Evolutionary conservation across 768 basidiomycete genomes (phyloP).

Genomic region (Tricholoma matsutake): DNA sequence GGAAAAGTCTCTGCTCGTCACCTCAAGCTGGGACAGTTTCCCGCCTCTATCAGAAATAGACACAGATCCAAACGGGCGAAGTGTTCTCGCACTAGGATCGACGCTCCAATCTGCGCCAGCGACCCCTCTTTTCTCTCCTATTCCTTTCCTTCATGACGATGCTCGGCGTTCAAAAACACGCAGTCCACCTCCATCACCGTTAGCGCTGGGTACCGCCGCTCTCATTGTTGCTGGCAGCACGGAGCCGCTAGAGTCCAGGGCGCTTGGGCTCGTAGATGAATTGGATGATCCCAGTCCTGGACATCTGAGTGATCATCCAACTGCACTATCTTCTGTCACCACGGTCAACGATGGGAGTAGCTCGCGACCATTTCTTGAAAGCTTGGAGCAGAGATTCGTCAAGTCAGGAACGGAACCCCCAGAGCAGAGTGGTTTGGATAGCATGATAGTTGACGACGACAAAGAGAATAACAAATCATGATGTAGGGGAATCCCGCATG

Average conservation of each 20-base stretch:
- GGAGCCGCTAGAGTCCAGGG: conserved; percentile 44
- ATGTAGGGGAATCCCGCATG: conserved; percentile 11
- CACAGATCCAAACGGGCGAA: conserved; percentile 34
- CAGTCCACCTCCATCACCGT: conserved; percentile 76
- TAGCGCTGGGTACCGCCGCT: conserved; percentile 45
- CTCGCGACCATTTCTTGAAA: conserved; percentile 50
- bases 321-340: conserved; percentile 64
- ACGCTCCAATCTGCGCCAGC: conserved; percentile 56
- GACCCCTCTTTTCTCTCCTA: conserved; percentile 85
- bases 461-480: conserved; percentile 43
- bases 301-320: conserved; percentile 80
- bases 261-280: conserved; percentile 79
- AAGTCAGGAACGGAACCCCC: conserved; percentile 38
- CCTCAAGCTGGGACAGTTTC: conserved; percentile 75
- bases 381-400: conserved; percentile 62
- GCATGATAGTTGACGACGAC: conserved; percentile 54
- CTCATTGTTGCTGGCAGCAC: conserved; percentile 26
- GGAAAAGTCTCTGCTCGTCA: conserved; percentile 79
- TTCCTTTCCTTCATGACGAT: conserved; percentile 83
- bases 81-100: conserved; percentile 42
- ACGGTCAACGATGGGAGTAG: conserved; percentile 28
- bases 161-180: conserved; percentile 76
- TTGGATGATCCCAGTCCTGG: conserved; percentile 82
- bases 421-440: conserved; percentile 32
- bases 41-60: conserved; percentile 45